Evolutionary conservation across 2,329 filamentous ascomycete species (phyloP), one percentile per base, ranked within the genome.

Genomic region (Cladosporium phlei): DNA sequence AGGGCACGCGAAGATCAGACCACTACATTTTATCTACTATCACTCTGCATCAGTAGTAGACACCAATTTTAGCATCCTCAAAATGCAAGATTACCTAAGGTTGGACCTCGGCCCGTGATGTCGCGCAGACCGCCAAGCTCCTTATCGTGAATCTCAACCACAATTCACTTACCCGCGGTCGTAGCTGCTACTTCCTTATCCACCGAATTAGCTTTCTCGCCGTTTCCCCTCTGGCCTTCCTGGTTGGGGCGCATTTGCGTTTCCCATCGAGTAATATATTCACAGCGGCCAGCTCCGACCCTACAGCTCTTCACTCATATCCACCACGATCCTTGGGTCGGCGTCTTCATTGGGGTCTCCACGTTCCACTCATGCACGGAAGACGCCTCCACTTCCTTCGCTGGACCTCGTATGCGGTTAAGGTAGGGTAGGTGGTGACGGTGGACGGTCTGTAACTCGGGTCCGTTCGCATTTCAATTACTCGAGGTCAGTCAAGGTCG

Each of bases 241-340:
- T 9, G 14, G 25, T n/a, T n/a, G n/a, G n/a, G n/a, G n/a, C n/a
- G n/a, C n/a, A 19, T 25, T 5, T 16, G 16, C 17, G 17, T 45
- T 45, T 29, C 24, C n/a, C n/a, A 45, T 45, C 42, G 42, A 45
- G 42, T 45, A 45, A 45, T 45, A 27, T 34, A n/a, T n/a, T n/a
- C n/a, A n/a, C n/a, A n/a, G n/a, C 42, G 42, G 42, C 19, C 30
- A 45, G 24, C 42, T 45, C 42, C 42, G 42, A 9, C 8, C 19
- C 34, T 19, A 3, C 16, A 33, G 30, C 9, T 8, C 16, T 16
- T n/a, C n/a, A n/a, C n/a, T n/a, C n/a, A n/a, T n/a, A n/a, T n/a
- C n/a, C n/a, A n/a, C n/a, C n/a, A n/a, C n/a, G n/a, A n/a, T n/a
- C n/a, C n/a, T n/a, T n/a, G n/a, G n/a, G n/a, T n/a, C n/a, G n/a